Evolutionary conservation across 257 asterid genomes (phyloP).

Genomic region (Voacanga thouarsii): DNA sequence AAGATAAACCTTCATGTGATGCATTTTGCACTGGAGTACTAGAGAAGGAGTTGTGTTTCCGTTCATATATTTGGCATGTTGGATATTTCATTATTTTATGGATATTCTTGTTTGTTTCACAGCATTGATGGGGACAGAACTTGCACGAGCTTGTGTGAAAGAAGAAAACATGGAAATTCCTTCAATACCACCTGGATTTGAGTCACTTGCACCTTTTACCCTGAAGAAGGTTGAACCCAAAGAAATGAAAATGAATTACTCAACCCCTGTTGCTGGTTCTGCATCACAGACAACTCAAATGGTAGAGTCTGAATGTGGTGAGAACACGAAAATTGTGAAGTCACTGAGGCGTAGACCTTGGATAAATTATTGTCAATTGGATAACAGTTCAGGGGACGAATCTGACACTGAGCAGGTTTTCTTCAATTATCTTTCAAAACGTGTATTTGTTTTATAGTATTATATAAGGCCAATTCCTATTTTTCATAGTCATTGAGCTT

Average conservation of each 20-base stretch:
- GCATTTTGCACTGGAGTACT: not conserved
- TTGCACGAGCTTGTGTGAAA: conserved; percentile 62
- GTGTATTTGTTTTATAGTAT: not conserved
- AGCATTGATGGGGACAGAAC: conserved; percentile 71
- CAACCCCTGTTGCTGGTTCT: conserved; percentile 36
- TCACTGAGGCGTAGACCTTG: conserved; percentile 52
- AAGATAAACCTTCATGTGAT: conserved; percentile 11
- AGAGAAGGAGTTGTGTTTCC: not conserved
- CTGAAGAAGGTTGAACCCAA: conserved; percentile 50
- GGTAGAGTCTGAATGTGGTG: conserved; percentile 36
- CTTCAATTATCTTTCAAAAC: not conserved
- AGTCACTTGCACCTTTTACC: conserved; percentile 70
- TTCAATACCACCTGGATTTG: conserved; percentile 93
- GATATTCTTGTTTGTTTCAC: conserved; percentile 9
- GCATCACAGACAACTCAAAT: conserved; percentile 31
- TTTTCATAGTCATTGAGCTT: not conserved
- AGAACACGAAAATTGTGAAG: conserved; percentile 44
- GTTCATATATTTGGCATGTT: conserved; percentile 14
- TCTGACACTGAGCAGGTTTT: conserved; percentile 64
- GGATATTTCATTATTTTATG: not conserved
- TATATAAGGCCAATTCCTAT: not conserved
- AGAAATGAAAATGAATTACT: conserved; percentile 27
- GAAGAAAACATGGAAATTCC: conserved; percentile 73
- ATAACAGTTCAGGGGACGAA: conserved; percentile 66
- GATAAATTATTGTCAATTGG: conserved; percentile 45